Conservation (phyloP, 164 flowering plant genomes). For the Liquidambar formosana region DNA sequence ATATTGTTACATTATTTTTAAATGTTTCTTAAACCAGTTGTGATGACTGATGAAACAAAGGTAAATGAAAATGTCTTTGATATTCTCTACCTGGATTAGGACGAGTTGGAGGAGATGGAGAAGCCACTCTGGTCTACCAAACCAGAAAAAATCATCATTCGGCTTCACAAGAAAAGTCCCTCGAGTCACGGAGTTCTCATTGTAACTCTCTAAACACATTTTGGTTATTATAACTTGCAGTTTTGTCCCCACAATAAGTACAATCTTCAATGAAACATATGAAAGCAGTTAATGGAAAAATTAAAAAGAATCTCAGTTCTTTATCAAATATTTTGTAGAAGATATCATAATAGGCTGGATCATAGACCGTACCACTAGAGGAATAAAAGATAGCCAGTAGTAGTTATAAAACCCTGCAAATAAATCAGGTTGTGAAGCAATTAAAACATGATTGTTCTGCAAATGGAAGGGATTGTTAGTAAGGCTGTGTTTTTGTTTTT, state of each 20-base stretch:
- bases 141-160: conserved; percentile 48
- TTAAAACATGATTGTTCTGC: background rate
- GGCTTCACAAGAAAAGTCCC: conserved; percentile 48
- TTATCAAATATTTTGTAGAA: background rate
- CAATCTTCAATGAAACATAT: conserved; percentile 22
- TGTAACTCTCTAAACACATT: conserved; percentile 45
- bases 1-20: background rate
- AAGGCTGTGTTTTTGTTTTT: too few relatives aligned
- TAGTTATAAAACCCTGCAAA: conserved; percentile 21
- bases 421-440: background rate
- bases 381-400: conserved; percentile 23
- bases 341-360: background rate
- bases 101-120: conserved; percentile 49
- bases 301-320: background rate
- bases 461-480: background rate
- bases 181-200: conserved; percentile 35
- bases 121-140: conserved; percentile 39
- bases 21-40: background rate
- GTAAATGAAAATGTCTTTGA: background rate
- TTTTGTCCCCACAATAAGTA: conserved; percentile 43
- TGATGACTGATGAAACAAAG: too few relatives aligned
- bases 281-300: background rate
- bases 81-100: conserved; percentile 42
- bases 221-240: conserved; percentile 40
- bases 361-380: conserved; percentile 10